Evolutionary conservation across 1,139 yeast species (phyloP).

Genomic region (Scheffersomyces illinoinensis): DNA sequence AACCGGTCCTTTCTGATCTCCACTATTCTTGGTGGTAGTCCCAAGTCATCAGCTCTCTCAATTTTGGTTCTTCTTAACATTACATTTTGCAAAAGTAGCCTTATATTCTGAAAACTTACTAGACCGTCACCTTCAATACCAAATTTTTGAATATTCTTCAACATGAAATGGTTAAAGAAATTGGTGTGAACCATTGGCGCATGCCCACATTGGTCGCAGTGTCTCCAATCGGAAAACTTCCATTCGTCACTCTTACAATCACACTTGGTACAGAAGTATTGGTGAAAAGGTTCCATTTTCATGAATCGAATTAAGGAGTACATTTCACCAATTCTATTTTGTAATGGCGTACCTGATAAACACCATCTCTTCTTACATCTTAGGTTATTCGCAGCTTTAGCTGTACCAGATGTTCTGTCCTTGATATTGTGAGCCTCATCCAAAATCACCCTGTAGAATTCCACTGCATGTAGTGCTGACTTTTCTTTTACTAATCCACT

Average conservation of each 20-base stretch:
- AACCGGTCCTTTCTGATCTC: slow-evolving; percentile 83
- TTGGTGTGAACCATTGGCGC: slow-evolving; percentile 93
- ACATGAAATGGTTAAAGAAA: slow-evolving; percentile 91
- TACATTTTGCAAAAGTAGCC: slow-evolving; percentile 68
- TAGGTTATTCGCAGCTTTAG: slow-evolving; percentile 82
- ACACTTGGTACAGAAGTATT: slow-evolving; percentile 89
- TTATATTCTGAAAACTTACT: slow-evolving; percentile 74
- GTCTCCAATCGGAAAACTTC: slow-evolving; percentile 79
- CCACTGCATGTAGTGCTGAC: slow-evolving; percentile 71
- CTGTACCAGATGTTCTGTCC: slow-evolving; percentile 89
- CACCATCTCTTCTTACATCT: slow-evolving; percentile 82
- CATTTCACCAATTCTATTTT: slow-evolving; percentile 93
- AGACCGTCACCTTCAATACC: slow-evolving; percentile 83
- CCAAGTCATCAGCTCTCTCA: slow-evolving; percentile 95
- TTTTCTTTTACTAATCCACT: slow-evolving; percentile 69
- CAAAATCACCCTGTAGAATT: slow-evolving; percentile 82
- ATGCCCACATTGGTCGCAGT: slow-evolving; percentile 86
- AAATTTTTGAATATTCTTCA: slow-evolving; percentile 82
- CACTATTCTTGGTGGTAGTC: slow-evolving; percentile 91
- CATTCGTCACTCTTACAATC: slow-evolving; percentile 79
- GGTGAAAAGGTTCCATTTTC: slow-evolving; percentile 81
- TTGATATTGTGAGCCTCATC: slow-evolving; percentile 98
- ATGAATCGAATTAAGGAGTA: slow-evolving; percentile 86
- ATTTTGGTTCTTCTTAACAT: slow-evolving; percentile 94
- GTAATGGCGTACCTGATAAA: slow-evolving; percentile 92